Conservation (phyloP, 306 rosid genomes). For the peach (Prunus persica) region Prunus_persica_NCBIv2 NC_034016.1:20779001-20779500, state of each 20-base stretch:
- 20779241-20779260: constrained; percentile 84
- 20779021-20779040: constrained; percentile 12
- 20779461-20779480: constrained; percentile 72
- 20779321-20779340: constrained; percentile 86
- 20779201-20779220: constrained; percentile 61
- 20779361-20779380: constrained; percentile 98
- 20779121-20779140: background rate
- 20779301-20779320: constrained; percentile 69
- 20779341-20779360: constrained; percentile 90
- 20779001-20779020: constrained; percentile 6
- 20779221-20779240: constrained; percentile 83
- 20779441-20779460: constrained; percentile 83
- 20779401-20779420: constrained; percentile 85
- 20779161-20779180: background rate
- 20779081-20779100: background rate
- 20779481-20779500: constrained; percentile 68
- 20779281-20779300: constrained; percentile 79
- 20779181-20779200: background rate
- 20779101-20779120: background rate
- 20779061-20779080: background rate
- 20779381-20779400: constrained; percentile 66
- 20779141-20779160: background rate
- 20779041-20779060: background rate
- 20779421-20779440: constrained; percentile 74
- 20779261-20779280: constrained; percentile 83